Conservation (phyloP, 2,329 filamentous ascomycete genomes). For the Pseudogymnoascus sp. region DNA sequence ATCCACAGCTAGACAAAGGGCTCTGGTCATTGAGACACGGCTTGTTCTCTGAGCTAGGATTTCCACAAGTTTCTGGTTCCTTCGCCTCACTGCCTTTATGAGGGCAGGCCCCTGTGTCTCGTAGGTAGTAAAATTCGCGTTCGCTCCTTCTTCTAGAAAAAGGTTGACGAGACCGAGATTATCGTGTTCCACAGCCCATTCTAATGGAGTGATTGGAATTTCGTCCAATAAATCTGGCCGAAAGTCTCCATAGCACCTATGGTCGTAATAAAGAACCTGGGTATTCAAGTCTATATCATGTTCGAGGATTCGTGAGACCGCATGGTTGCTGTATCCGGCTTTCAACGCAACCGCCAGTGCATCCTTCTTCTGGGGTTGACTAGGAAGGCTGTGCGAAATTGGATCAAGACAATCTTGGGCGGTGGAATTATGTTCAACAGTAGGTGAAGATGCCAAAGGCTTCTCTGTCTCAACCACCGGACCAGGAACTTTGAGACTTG, state of each 20-base stretch:
- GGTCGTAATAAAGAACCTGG: constrained; percentile 5
- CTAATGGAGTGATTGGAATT: constrained; percentile 12
- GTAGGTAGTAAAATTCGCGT: constrained; percentile 11
- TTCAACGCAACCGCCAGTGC: constrained; percentile 13
- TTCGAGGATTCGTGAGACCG: constrained; percentile 14
- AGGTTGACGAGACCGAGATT: constrained; percentile 15
- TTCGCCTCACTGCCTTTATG: constrained; percentile 16
- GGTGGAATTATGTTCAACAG: not conserved
- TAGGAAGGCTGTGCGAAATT: not conserved
- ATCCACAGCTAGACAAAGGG: constrained; percentile 16
- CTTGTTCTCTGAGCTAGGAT: constrained; percentile 16
- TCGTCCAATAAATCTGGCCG: not conserved
- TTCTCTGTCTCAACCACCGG: not conserved
- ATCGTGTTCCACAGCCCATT: constrained; percentile 16
- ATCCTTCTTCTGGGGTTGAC: constrained; percentile 5
- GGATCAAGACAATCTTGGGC: not conserved
- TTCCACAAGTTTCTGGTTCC: constrained; percentile 16
- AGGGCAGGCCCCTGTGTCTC: constrained; percentile 12
- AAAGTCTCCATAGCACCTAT: not conserved
- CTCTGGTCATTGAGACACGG: constrained; percentile 15
- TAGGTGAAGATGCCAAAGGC: not conserved
- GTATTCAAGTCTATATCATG: constrained; percentile 13
- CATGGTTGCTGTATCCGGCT: constrained; percentile 12
- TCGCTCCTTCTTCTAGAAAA: constrained; percentile 16
- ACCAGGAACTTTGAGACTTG: not conserved